Conservation (phyloP, 257 asterid genomes). For the Ocimum tenuiflorum region DNA sequence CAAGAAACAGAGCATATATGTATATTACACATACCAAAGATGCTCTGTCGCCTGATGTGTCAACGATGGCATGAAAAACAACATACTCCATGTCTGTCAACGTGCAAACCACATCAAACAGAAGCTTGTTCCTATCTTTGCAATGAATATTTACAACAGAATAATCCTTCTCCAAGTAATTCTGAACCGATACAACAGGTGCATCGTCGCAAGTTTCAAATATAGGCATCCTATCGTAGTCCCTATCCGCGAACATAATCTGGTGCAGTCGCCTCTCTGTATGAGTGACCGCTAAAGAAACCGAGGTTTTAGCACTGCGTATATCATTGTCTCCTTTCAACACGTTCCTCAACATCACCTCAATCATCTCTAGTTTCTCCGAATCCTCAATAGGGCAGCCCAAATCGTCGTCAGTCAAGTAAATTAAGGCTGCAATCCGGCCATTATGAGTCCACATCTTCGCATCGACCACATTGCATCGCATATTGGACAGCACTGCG, state of each 20-base stretch:
- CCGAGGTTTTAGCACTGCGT: constrained; percentile 63
- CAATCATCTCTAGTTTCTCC: constrained; percentile 44
- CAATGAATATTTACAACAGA: constrained; percentile 75
- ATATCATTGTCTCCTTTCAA: constrained; percentile 86
- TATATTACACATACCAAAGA: constrained; percentile 68
- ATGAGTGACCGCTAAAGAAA: constrained; percentile 62
- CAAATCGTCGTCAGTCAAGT: constrained; percentile 59
- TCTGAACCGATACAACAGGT: constrained; percentile 58
- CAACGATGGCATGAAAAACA: constrained; percentile 78
- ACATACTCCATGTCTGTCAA: constrained; percentile 87
- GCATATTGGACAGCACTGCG: constrained; percentile 62
- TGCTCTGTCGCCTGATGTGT: constrained; percentile 57
- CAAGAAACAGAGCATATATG: not conserved
- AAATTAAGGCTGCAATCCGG: constrained; percentile 69
- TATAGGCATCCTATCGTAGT: constrained; percentile 58
- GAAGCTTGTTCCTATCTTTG: constrained; percentile 76
- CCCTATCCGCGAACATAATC: constrained; percentile 93
- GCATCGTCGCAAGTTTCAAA: constrained; percentile 31
- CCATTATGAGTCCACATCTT: constrained; percentile 97
- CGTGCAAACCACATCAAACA: constrained; percentile 85
- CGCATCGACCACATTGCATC: constrained; percentile 72
- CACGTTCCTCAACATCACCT: constrained; percentile 62
- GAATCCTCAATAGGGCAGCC: constrained; percentile 68
- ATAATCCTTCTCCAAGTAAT: constrained; percentile 76
- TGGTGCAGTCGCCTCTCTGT: constrained; percentile 97